Evolutionary conservation across 345 rosid species (phyloP), one percentile per base, ranked within the genome.

Genomic region (Arabis hirsuta): DNA sequence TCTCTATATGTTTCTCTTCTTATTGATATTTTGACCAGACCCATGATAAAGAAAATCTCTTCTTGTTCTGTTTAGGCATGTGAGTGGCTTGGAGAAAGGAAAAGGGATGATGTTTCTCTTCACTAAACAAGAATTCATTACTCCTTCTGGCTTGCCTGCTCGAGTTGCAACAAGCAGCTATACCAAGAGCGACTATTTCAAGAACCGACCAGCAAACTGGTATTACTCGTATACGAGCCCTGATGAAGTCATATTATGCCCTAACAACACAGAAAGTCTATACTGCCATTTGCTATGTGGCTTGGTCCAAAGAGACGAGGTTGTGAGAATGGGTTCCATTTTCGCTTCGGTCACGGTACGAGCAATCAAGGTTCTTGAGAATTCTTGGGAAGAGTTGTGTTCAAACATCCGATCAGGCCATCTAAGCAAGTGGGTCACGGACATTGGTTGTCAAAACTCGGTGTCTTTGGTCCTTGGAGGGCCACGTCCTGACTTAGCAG

Each of bases 91-190:
- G 81, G 96, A 88, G 73, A 73, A 87, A 72, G 98, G 98, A 39
- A 92, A 90, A 85, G 97, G 80, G 67, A 88, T 92, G 98, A 88
- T 88, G 69, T 85, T 92, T 38, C 62, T 90, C 64, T 90, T 92
- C 66, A 81, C 87, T 52, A 92, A 88, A 78, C 90, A 91, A 31
- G 98, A 92, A 84, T 60, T 71, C 34, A 73, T 76, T 16, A 88
- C 97, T 14, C 98, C 96, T 1, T 84, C 93, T 5, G 91, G 96
- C 34, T 75, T 92, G 39, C 87, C 78, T 87, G 96, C 96, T 14
- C 85, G 97, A 72, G 97, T 96, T 11, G 98, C 90, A 67, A 77
- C 91, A 7, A 92, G 97, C 20, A 92, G 97, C 84, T 92, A 90
- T 74, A 85, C 84, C 73, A 90, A 88, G 82, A 92, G 98, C 70